Conservation (phyloP, 768 basidiomycete genomes). For the Leccinellum luteum region DNA sequence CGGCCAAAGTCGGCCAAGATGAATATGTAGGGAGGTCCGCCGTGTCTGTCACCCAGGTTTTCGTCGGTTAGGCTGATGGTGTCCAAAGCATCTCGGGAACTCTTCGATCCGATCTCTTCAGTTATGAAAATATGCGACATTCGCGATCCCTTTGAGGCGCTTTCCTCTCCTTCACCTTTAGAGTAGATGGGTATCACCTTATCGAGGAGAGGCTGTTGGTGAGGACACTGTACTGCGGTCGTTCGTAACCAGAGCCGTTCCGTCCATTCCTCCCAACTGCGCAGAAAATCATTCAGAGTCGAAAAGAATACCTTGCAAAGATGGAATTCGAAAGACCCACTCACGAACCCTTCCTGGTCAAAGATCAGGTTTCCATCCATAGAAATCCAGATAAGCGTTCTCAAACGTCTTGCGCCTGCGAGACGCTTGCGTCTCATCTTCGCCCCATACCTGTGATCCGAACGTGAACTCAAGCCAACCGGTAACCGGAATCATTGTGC, state of each 20-base stretch:
- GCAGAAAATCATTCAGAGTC: not conserved
- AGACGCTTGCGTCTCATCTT: not conserved
- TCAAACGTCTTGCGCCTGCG: conserved; percentile 1
- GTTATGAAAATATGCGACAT: conserved; percentile 11
- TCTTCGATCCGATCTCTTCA: not conserved
- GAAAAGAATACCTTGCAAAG: not conserved
- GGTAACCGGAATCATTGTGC: not conserved
- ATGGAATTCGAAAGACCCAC: not conserved
- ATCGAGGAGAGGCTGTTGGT: conserved; percentile 5
- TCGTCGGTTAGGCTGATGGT: not conserved
- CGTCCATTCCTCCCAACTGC: conserved; percentile 3
- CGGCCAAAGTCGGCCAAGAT: conserved; percentile 1
- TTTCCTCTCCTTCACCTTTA: not conserved
- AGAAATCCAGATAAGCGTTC: conserved; percentile 12
- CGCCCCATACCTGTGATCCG: not conserved
- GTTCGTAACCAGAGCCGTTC: conserved; percentile 11
- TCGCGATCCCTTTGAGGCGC: not conserved
- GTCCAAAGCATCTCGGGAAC: not conserved
- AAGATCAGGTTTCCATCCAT: conserved; percentile 8
- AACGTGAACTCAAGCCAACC: conserved; percentile 7
- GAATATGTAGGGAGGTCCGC: not conserved
- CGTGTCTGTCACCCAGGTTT: not conserved
- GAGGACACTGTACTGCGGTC: conserved; percentile 10
- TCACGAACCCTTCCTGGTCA: not conserved
- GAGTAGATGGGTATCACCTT: conserved; percentile 15